A percentile compares a stretch with the other conserved stretches of the same genome.
phyloP scores from a whole-genome alignment of 805 yeast species.

The Metschnikowia colocasiae region DNA sequence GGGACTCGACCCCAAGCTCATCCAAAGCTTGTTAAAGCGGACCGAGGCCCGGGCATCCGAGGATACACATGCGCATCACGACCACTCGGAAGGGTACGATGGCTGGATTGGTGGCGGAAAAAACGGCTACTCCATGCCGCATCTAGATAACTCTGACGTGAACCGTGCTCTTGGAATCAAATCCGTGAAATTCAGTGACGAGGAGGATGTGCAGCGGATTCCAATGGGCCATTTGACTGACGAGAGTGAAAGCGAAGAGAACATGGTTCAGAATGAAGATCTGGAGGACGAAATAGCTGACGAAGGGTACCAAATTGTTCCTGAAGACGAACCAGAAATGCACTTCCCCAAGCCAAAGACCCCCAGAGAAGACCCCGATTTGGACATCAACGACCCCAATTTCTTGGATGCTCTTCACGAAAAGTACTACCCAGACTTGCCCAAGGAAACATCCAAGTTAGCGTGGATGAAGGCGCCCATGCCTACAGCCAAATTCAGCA shows the following conservation, averaged over 20 bases:
- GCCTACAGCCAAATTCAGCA: constrained; percentile 36
- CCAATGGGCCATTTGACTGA: constrained; percentile 14
- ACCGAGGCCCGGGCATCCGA: constrained; percentile 46
- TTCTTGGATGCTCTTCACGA: constrained; percentile 77
- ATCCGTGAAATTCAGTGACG: constrained; percentile 17
- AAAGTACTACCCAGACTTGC: constrained; percentile 86
- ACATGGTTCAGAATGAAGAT: constrained; percentile 24
- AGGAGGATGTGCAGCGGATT: constrained; percentile 12
- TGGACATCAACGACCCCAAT: constrained; percentile 72
- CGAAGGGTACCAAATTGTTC: constrained; percentile 39
- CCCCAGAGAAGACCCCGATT: constrained; percentile 25
- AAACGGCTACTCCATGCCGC: constrained; percentile 34
- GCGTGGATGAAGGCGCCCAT: constrained; percentile 88
- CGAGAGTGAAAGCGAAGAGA: constrained; percentile 22
- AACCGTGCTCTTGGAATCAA: constrained; percentile 35
- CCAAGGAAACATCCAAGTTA: constrained; percentile 72
- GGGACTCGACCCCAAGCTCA: constrained; percentile 64
- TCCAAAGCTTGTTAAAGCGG: constrained; percentile 55
- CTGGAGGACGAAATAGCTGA: constrained; percentile 41
- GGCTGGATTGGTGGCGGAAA: constrained; percentile 43
- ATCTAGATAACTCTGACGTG: constrained; percentile 34
- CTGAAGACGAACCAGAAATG: constrained; percentile 44
- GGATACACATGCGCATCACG: constrained; percentile 24
- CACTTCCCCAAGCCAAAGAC: constrained; percentile 62
- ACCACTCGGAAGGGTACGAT: constrained; percentile 38